Evolutionary conservation across 768 basidiomycete genomes (phyloP).

Genomic region (Naganishia antarctica): DNA sequence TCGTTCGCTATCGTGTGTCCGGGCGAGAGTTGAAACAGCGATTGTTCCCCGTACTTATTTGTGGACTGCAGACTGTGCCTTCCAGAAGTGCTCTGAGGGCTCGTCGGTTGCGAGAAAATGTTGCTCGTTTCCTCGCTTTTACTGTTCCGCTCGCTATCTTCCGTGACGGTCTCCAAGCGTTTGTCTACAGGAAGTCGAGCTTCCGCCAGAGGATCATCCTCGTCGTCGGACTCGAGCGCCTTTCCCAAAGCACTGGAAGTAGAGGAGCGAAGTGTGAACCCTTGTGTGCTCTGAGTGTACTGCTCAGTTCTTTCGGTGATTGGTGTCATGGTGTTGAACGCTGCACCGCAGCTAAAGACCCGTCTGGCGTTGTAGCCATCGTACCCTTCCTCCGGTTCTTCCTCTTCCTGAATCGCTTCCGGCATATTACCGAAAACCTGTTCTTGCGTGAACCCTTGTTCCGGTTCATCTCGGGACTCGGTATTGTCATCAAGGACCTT

Average conservation of each 20-base stretch:
- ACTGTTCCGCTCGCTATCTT: conserved; percentile 12
- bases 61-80: not conserved
- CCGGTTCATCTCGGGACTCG: not conserved
- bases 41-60: conserved; percentile 2
- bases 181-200: not conserved
- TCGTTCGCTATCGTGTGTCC: conserved; percentile 19
- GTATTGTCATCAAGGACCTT: conserved; percentile 4
- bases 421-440: conserved; percentile 20
- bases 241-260: conserved; percentile 31
- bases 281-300: conserved; percentile 63
- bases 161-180: conserved; percentile 12
- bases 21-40: conserved; percentile 24
- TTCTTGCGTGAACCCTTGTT: conserved; percentile 16
- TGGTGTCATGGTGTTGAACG: conserved; percentile 90
- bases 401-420: conserved; percentile 27
- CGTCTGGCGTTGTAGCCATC: conserved; percentile 28
- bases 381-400: conserved; percentile 33
- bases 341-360: conserved; percentile 32
- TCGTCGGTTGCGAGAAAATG: conserved; percentile 9
- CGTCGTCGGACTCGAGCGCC: conserved; percentile 10
- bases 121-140: conserved; percentile 11
- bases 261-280: conserved; percentile 44
- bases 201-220: conserved; percentile 8
- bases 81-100: conserved; percentile 6
- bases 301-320: conserved; percentile 93